Evolutionary conservation across 1,139 yeast genomes (phyloP), one percentile per base, ranked within the genome.

Genomic region (Yamadazyma blattariae): DNA sequence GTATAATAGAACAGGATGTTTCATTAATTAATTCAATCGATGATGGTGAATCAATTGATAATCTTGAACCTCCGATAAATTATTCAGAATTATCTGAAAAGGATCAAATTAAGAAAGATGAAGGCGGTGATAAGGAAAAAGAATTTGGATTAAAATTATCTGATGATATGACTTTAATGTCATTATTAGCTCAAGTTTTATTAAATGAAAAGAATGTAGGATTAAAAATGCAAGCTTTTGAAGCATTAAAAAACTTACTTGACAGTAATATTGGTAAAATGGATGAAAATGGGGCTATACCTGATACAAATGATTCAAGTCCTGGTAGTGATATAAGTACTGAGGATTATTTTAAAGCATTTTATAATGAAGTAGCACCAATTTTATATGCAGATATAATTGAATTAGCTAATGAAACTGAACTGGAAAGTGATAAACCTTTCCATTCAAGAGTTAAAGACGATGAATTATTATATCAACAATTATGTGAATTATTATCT

Each of bases 1-100:
- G 88, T 1, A 81, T 89, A 7, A 82, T 90, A 25, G 97, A 90
- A 44, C 90, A 86, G 48, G 97, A 89, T 52, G 82, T 87, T 3
- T 61, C 82, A 4, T 57, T 87, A 32, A 77, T 87, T 14, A 78
- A 74, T 50, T 54, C 67, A 1, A 52, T 64, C 3, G 62, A 58
- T 37, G 53, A 57, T 32, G 67, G 66, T 14, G 67, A 61, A 29
- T 44, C 58, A 1, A 59, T 64, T n/a, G 70, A 64, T 42, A 61
- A 54, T 40, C 48, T 57, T 2, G 71, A 64, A 12, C 67, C 64
- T 3, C 67, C 64, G 3, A 31, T 36, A 9, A 41, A 27, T 20
- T 42, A 24, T 47, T 25, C 33, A 2, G 30, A 27, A 7, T 11
- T 19, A 10, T 9, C 9, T 6, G 7, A 7, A 23, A 9, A 12